These are phyloP conservation scores for Ophiostoma populinum DNA, from an alignment of 2,329 filamentous ascomycete species.

Conservation along the genomic window DNA sequence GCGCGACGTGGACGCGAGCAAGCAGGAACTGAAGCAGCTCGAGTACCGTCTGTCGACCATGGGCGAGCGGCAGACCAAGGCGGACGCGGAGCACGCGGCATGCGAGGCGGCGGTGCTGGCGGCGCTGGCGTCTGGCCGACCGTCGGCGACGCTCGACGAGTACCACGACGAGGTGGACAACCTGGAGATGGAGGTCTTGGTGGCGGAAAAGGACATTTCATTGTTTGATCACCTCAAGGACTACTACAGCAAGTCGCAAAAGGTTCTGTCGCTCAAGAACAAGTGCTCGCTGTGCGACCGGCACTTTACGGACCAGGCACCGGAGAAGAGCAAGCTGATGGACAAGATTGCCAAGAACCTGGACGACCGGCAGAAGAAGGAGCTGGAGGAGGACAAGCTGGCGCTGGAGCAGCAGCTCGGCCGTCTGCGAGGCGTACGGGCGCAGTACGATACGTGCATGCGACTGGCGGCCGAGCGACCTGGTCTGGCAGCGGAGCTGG, in stretches of 20 bases:
- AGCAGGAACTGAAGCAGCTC: constrained; percentile 57
- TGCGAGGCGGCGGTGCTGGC: constrained; percentile 39
- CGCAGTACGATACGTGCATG: constrained; percentile 57
- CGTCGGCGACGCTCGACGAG: constrained; percentile 26
- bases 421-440: constrained; percentile 42
- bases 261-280: constrained; percentile 48
- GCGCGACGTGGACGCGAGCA: constrained; percentile 50
- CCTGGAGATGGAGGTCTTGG: constrained; percentile 37
- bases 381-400: constrained; percentile 32
- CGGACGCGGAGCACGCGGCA: constrained; percentile 41
- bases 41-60: constrained; percentile 53
- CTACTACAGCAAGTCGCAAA: constrained; percentile 54
- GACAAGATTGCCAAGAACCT: constrained; percentile 48
- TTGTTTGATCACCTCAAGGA: constrained; percentile 51
- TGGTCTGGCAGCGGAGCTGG: constrained; percentile 42
- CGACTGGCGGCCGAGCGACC: constrained; percentile 53
- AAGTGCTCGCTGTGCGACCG: constrained; percentile 63
- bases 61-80: constrained; percentile 46
- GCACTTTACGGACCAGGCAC: constrained; percentile 41
- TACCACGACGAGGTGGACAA: constrained; percentile 33
- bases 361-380: constrained; percentile 43
- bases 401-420: constrained; percentile 42
- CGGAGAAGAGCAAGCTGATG: constrained; percentile 44
- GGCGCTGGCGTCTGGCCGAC: constrained; percentile 28
- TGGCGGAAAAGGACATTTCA: constrained; percentile 49